Evolutionary conservation across 805 yeast genomes (phyloP).

Genomic region (Teunomyces atbi): DNA sequence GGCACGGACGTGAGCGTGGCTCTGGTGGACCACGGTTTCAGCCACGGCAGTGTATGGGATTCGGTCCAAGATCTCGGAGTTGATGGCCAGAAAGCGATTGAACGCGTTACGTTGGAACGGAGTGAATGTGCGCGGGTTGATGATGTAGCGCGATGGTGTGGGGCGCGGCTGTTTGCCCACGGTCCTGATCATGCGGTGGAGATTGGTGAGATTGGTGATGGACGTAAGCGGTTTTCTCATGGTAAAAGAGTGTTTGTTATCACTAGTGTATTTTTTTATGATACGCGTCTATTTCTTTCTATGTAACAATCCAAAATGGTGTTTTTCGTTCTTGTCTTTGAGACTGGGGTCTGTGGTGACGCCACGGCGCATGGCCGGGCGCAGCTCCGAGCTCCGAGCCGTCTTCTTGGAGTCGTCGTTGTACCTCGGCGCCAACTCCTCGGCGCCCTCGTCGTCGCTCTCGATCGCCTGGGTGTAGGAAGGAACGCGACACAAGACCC

Average conservation of each 20-base stretch:
- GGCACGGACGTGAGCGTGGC: neutral
- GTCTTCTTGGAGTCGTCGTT: slow-evolving; percentile 2
- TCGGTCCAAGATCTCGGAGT: neutral
- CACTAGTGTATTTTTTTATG: neutral
- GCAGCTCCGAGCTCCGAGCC: too few relatives aligned
- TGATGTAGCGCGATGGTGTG: neutral
- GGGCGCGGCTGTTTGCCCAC: neutral
- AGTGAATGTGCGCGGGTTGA: neutral
- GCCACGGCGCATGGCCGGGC: slow-evolving; percentile 1
- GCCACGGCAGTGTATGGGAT: slow-evolving; percentile 2
- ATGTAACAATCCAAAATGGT: neutral
- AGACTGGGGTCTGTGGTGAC: neutral
- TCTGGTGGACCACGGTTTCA: neutral
- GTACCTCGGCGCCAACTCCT: slow-evolving; percentile 20
- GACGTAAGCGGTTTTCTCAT: neutral
- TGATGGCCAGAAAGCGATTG: slow-evolving; percentile 1
- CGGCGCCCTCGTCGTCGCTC: slow-evolving; percentile 27
- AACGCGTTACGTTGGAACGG: neutral
- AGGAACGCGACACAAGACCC: slow-evolving; percentile 31
- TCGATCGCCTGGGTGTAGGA: slow-evolving; percentile 41
- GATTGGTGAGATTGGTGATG: neutral
- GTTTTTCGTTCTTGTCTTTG: neutral
- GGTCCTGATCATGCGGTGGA: neutral
- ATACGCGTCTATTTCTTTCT: slow-evolving; percentile 2
- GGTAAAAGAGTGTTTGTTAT: neutral